Percentiles rank a stretch among this genome's conserved stretches.
These are phyloP conservation scores for Termitomyces sp. DNA, from an alignment of 1,284 basidiomycete genomes.

Conservation along the genomic window DNA sequence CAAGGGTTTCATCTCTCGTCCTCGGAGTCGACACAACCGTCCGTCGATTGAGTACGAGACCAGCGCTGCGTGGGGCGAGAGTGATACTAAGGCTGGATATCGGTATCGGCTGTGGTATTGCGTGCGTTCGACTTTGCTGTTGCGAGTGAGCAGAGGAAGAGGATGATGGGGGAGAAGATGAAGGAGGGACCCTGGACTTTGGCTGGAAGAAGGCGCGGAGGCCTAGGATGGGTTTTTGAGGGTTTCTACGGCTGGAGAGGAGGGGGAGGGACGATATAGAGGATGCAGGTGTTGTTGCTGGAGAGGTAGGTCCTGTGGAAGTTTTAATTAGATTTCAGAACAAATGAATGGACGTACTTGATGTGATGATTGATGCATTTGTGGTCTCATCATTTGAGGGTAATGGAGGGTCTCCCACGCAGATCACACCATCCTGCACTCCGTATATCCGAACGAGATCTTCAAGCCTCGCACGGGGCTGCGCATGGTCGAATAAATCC, in stretches of 20 bases:
- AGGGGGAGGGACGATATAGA: background rate
- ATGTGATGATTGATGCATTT: background rate
- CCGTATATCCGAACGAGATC: slow-evolving; percentile 65
- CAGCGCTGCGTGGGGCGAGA: slow-evolving; percentile 55
- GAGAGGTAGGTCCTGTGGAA: background rate
- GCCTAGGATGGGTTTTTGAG: background rate
- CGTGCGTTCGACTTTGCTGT: slow-evolving; percentile 8
- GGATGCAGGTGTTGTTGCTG: background rate
- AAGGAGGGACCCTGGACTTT: background rate
- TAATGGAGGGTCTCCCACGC: slow-evolving; percentile 21
- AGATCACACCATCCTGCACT: slow-evolving; percentile 17
- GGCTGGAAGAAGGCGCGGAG: background rate
- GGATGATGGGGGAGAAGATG: slow-evolving; percentile 35
- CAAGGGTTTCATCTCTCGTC: slow-evolving; percentile 2
- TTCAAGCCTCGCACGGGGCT: slow-evolving; percentile 67
- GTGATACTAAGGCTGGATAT: slow-evolving; percentile 52
- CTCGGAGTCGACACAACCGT: slow-evolving; percentile 1
- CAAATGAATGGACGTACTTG: too few relatives aligned
- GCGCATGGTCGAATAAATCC: slow-evolving; percentile 70
- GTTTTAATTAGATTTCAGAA: too few relatives aligned
- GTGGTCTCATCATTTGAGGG: background rate
- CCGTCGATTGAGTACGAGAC: slow-evolving; percentile 40
- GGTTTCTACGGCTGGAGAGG: background rate
- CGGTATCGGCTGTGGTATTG: slow-evolving; percentile 36
- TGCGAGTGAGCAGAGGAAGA: slow-evolving; percentile 25